Evolutionary conservation across 2,329 filamentous ascomycete genomes (phyloP), one percentile per base, ranked within the genome.

Genomic region (Sclerotinia sclerotiorum): DNA sequence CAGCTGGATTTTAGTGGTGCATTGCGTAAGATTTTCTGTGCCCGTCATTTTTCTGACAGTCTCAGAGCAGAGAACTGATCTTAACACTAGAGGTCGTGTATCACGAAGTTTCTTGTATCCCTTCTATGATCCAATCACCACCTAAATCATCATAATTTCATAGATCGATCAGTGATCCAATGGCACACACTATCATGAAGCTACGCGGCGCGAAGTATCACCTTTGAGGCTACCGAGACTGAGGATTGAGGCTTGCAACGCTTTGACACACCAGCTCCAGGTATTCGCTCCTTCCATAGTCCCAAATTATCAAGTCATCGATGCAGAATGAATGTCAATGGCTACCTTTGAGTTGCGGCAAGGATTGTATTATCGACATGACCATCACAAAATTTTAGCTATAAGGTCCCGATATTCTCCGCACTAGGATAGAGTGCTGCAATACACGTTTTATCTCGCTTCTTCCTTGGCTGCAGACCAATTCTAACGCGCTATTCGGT

Each of bases 401-500:
- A 17, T 19, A n/a, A 42, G 27, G 21, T 27, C 19, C n/a, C 29
- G 29, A 35, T 21, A 39, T 39, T 5, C 24, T 39, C 46, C 11
- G 46, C 32, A 15, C 46, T 29, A 15, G 5, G 46, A 49, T 62
- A 27, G 8, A 39, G 13, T 49, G 58, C 46, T 62, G 44, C 60
- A 24, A 27, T 51, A 8, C 60, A 21, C 24, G 15, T 27, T 51
- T 19, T n/a, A n/a, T 51, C 29, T 51, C 32, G 60, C 46, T 42
- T 63, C 29, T 24, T 39, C 35, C 60, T 62, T 62, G 32, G 46
- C 60, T 51, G 60, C 32, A 63, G 60, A 51, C 21, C n/a, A 27
- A 51, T 35, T 39, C 29, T 63, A 39, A 51, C 24, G 17, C 19
- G 46, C 46, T 27, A 39, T 39, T 52, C 8, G 29, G n/a, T 51